Evolutionary conservation across 768 basidiomycete genomes (phyloP).

Genomic region (Lactifluus pinguis): DNA sequence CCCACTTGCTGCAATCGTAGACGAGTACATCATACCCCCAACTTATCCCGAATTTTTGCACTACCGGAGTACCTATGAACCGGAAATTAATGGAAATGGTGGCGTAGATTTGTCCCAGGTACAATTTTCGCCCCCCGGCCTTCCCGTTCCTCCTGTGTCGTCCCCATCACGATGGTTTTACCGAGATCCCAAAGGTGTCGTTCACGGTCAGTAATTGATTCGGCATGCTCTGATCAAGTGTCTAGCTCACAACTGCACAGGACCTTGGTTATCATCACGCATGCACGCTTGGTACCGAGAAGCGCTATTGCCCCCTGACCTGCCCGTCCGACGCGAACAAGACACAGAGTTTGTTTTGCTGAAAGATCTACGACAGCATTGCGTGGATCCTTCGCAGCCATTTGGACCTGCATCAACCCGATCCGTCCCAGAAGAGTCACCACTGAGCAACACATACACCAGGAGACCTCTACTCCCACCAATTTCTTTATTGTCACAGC

Average conservation of each 20-base stretch:
- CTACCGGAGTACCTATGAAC: constrained; percentile 57
- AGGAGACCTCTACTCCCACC: constrained; percentile 56
- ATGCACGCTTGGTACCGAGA: constrained; percentile 91
- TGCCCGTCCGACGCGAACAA: constrained; percentile 72
- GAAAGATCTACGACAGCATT: constrained; percentile 67
- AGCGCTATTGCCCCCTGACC: constrained; percentile 69
- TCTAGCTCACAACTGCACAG: constrained; percentile 29
- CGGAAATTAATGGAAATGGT: constrained; percentile 37
- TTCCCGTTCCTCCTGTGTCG: constrained; percentile 59
- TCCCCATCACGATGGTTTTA: constrained; percentile 77
- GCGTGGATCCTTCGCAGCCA: constrained; percentile 73
- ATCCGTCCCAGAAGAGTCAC: constrained; percentile 22
- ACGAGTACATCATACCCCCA: constrained; percentile 87
- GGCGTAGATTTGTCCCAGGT: constrained; percentile 43
- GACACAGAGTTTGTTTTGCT: constrained; percentile 59
- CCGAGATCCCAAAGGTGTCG: constrained; percentile 68
- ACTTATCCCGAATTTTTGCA: constrained; percentile 75
- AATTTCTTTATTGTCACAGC: constrained; percentile 69
- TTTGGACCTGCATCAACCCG: constrained; percentile 42
- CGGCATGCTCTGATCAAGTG: not conserved
- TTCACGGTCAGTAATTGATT: constrained; percentile 52
- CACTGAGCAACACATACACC: constrained; percentile 28
- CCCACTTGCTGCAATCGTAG: constrained; percentile 80
- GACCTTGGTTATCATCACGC: constrained; percentile 79
- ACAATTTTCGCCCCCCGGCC: constrained; percentile 72